Evolutionary conservation across 2,329 filamentous ascomycete genomes (phyloP).

Genomic region (Neopestalotiopsis sp.): DNA sequence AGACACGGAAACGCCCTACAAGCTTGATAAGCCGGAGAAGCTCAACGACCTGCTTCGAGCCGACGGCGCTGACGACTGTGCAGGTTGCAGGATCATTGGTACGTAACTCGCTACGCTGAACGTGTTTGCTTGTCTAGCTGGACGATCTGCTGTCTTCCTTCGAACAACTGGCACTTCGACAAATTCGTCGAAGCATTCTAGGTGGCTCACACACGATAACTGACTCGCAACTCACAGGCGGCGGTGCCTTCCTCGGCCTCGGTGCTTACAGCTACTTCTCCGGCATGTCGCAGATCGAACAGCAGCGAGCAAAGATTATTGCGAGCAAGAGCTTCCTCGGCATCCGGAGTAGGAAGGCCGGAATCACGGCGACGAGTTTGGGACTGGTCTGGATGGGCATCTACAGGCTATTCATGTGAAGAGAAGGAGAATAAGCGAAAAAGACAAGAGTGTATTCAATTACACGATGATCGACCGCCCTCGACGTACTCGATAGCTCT

Average conservation of each 20-base stretch:
- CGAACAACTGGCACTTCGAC: neutral
- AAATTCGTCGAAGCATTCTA: slow-evolving; percentile 10
- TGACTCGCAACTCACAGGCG: slow-evolving; percentile 55
- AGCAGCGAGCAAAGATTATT: slow-evolving; percentile 68
- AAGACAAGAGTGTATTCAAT: neutral
- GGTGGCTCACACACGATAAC: neutral
- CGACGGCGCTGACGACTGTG: slow-evolving; percentile 69
- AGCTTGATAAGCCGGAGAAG: slow-evolving; percentile 65
- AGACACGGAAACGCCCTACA: slow-evolving; percentile 37
- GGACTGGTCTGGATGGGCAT: slow-evolving; percentile 72
- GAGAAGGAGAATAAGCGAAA: neutral
- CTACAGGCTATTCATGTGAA: slow-evolving; percentile 67
- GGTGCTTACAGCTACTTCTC: slow-evolving; percentile 80
- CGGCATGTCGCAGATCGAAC: slow-evolving; percentile 73
- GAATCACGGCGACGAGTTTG: slow-evolving; percentile 71
- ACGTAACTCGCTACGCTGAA: slow-evolving; percentile 34
- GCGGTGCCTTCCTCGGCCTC: slow-evolving; percentile 75
- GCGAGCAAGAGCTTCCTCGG: slow-evolving; percentile 74
- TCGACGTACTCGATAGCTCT: neutral
- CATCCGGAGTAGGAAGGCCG: slow-evolving; percentile 71
- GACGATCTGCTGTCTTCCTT: too few species aligned
- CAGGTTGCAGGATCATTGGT: slow-evolving; percentile 75
- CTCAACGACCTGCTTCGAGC: slow-evolving; percentile 62
- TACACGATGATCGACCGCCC: neutral
- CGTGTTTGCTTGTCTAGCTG: neutral